These are phyloP conservation scores for Skeletonema tropicum DNA, from an alignment of 108 stramenopile species.

Conservation along the genomic window DNA sequence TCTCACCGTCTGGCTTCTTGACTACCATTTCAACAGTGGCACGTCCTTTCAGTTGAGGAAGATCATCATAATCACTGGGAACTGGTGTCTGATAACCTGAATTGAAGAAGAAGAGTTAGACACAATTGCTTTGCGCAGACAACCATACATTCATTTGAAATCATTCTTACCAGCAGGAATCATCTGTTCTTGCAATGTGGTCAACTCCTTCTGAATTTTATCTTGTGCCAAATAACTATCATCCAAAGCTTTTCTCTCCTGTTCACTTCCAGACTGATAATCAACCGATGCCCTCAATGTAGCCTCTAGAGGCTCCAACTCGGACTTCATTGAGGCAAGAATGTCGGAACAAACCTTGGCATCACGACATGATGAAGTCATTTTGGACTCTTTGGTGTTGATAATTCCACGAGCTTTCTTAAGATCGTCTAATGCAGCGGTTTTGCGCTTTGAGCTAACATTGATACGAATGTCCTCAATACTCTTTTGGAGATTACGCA, in stretches of 20 bases:
- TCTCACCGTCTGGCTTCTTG: slow-evolving; percentile 77
- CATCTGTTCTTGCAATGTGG: slow-evolving; percentile 89
- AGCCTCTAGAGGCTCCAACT: slow-evolving; percentile 61
- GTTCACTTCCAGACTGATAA: slow-evolving; percentile 75
- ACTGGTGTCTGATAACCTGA: slow-evolving; percentile 77
- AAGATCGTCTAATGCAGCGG: slow-evolving; percentile 83
- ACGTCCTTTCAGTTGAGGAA: slow-evolving; percentile 87
- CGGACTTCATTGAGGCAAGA: slow-evolving; percentile 53
- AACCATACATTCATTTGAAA: neutral
- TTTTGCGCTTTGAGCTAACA: slow-evolving; percentile 80
- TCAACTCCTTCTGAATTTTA: slow-evolving; percentile 60
- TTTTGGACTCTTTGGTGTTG: slow-evolving; percentile 65
- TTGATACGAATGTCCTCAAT: slow-evolving; percentile 86
- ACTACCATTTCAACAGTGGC: slow-evolving; percentile 93
- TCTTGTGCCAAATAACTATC: slow-evolving; percentile 83
- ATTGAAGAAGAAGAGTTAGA: neutral
- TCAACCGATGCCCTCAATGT: slow-evolving; percentile 66
- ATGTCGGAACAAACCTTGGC: slow-evolving; percentile 51
- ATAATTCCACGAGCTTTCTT: slow-evolving; percentile 64
- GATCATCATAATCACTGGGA: slow-evolving; percentile 79
- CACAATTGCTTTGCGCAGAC: neutral
- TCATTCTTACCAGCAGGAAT: slow-evolving; percentile 63
- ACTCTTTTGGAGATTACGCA: slow-evolving; percentile 78
- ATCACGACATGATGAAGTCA: slow-evolving; percentile 70
- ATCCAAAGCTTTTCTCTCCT: slow-evolving; percentile 85